These are phyloP conservation scores for Parietaria judaica DNA, from an alignment of 306 rosid species.

Conservation along the genomic window DNA sequence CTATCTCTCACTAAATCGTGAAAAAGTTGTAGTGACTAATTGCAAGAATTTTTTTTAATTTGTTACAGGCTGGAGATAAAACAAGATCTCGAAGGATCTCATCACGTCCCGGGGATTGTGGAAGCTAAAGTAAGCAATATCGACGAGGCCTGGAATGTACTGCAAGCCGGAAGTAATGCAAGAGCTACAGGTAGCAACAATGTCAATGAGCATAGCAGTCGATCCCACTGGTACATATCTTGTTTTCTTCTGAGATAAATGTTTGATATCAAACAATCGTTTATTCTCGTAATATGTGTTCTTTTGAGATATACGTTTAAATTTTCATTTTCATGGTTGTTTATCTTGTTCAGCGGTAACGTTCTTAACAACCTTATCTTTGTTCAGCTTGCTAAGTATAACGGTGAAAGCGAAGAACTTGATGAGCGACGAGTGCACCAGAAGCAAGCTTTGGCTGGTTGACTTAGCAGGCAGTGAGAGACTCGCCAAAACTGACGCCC, in stretches of 20 bases:
- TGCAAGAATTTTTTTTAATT: neutral
- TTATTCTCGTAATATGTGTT: too few species aligned
- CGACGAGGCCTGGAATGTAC: constrained; percentile 58
- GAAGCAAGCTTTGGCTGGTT: constrained; percentile 91
- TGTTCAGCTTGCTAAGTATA: constrained; percentile 67
- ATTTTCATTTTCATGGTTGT: neutral
- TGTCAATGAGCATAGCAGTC: constrained; percentile 84
- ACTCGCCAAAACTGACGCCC: constrained; percentile 76
- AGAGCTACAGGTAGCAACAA: constrained; percentile 82
- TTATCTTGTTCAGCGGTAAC: neutral
- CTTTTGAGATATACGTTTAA: too few species aligned
- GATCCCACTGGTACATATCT: constrained; percentile 66
- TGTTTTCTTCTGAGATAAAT: neutral
- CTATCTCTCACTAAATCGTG: too few species aligned
- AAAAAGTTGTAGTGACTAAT: neutral
- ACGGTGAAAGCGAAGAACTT: constrained; percentile 69
- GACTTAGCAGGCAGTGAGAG: constrained; percentile 96
- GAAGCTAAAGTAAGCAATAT: constrained; percentile 64
- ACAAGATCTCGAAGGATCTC: constrained; percentile 65
- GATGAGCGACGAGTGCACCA: constrained; percentile 63
- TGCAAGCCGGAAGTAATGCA: constrained; percentile 78
- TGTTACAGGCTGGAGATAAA: constrained; percentile 75
- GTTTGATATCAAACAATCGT: too few species aligned
- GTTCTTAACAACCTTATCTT: neutral
- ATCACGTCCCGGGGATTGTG: constrained; percentile 73